Base-by-base conservation (phyloP, 2,329 filamentous ascomycete species). In the Aspergillus sp. region DNA sequence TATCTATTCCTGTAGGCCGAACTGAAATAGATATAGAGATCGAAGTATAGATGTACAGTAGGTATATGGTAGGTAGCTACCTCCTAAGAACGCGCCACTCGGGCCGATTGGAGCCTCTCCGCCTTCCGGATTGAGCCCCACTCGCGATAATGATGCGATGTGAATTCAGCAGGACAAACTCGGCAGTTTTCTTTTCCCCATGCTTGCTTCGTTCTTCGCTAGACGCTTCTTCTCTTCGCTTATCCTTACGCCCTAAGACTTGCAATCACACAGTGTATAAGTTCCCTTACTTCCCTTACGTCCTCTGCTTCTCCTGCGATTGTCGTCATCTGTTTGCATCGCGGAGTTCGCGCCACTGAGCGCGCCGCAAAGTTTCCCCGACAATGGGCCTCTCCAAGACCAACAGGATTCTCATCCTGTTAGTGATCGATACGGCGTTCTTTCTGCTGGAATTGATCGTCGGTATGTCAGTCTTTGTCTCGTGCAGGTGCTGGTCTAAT, bases 301-400 rank as follows among this genome's bases (percentile, higher is more conserved):
- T 43, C 16, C 17, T 32, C 29, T 17, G 10, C 23, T 34, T 17
- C 47, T 25, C 34, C 34, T 44, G 21, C 16, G 23, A 32, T 48
- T 42, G 20, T 47, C 44, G 47, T 52, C 19, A 6, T 48, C 29
- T 32, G 5, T 42, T 25, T 45, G 23, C 52, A n/a, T 57, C 52
- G 44, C 54, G 50, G 49, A 38, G 45, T 62, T 56, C 56, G 58
- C 62, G 61, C 59, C 56, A 57, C 42, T 40, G 50, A 60, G 61
- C 63, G 65, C 62, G 55, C 57, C 60, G 52, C 58, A 57, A 53
- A 46, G 46, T 44, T 42, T 44, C 47, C 29, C 47, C 54, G 49
- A 63, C 38, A 45, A 95, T 96, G 91, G 88, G 82, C 59, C 88
- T 93, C 81, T 95, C 92, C 68, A 99, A 99, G 75, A 89, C 88